Conservation (phyloP, 345 rosid species). For the Eucalyptus polybractea region DNA sequence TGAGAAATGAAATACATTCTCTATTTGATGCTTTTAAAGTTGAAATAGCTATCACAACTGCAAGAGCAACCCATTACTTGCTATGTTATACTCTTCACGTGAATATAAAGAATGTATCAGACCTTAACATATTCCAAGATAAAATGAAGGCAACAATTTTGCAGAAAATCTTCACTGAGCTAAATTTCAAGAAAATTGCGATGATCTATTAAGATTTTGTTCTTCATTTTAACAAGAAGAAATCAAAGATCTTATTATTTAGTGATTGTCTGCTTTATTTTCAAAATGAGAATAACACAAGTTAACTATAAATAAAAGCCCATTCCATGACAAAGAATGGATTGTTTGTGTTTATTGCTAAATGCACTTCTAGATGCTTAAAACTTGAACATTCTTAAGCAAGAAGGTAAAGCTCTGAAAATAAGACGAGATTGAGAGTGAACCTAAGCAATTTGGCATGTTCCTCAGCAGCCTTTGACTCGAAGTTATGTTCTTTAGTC, state of each 20-base stretch:
- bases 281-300: not conserved
- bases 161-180: not conserved
- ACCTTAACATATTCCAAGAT: not conserved
- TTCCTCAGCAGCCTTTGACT: conserved; percentile 97
- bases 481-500: conserved; percentile 86
- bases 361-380: not conserved
- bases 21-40: not conserved
- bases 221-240: not conserved
- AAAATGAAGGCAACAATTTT: not conserved
- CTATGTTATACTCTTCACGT: not conserved
- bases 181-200: not conserved
- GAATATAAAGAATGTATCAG: not conserved
- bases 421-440: not conserved
- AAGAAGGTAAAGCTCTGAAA: not conserved
- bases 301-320: not conserved
- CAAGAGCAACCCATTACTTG: not conserved
- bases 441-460: conserved; percentile 91
- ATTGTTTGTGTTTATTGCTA: not conserved
- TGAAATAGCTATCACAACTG: not conserved
- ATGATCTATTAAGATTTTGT: not conserved
- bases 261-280: not conserved
- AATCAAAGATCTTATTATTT: not conserved
- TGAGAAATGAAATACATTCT: not conserved
- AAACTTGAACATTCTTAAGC: not conserved
- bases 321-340: not conserved